Evolutionary conservation across 306 rosid genomes (phyloP), one percentile per base, ranked within the genome.

Genomic region (Cyamopsis tetragonoloba): DNA sequence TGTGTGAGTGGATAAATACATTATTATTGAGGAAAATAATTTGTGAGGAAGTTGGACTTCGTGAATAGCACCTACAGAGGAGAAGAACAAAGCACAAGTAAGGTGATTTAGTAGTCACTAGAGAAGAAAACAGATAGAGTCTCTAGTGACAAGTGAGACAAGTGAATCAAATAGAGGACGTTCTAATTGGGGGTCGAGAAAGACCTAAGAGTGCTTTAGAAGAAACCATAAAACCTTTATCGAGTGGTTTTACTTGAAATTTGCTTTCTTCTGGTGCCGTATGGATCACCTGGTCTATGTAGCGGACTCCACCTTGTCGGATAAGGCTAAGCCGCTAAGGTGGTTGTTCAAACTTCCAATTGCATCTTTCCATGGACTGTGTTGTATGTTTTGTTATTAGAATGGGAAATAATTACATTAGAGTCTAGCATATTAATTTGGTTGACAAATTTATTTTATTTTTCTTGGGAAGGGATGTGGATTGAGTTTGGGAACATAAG

Each of bases 141-240:
- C 13, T 31, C 32, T 14, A 19, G 17, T 30, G 15, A 30, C 32
- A 13, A 19, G 17, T 30, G 15, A 30, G 50, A 47, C 31, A 71
- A 23, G 39, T 10, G 19, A 41, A 15, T n/a, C 32, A 20, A 43
- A n/a, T 12, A 31, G 67, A 42, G 5, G 26, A 30, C 30, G 12
- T 70, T 56, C 47, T n/a, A 43, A 18, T 44, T 70, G 2, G 11
- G 28, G 27, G 49, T 9, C 44, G 37, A 71, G 38, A 39, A 72
- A 48, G 43, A 35, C 26, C 22, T 48, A 47, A 13, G 42, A 24
- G 19, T 32, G 50, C 6, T 31, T 49, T 49, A 15, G 3, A 46
- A 62, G 18, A 62, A 12, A 12, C 42, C 5, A 18, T 35, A 55
- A 56, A 43, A 6, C 5, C 4, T 44, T 20, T 20, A 3, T n/a